Percentiles rank a stretch among this genome's conserved stretches.
Conservation (phyloP, 192 early-diverging fungal genomes). For the Pilaira anomala region DNA sequence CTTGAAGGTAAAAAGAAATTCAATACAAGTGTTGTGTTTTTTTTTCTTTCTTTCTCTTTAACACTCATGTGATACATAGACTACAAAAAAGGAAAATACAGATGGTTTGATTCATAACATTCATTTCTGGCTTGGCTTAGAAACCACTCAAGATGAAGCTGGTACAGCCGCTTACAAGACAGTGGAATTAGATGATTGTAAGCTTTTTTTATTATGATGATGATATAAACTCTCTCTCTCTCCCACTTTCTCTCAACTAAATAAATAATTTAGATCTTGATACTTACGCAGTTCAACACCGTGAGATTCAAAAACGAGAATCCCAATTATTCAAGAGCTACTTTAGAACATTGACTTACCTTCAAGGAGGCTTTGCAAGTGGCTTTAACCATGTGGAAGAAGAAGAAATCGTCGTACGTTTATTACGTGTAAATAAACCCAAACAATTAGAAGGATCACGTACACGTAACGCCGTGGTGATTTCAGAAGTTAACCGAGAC, state of each 20-base stretch:
- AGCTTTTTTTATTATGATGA: not conserved
- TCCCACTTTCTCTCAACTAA: not conserved
- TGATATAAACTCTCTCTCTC: not conserved
- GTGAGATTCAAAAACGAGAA: constrained; percentile 74
- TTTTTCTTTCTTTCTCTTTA: not conserved
- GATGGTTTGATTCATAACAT: constrained; percentile 69
- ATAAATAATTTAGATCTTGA: constrained; percentile 50
- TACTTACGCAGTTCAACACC: constrained; percentile 66
- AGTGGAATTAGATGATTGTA: constrained; percentile 71
- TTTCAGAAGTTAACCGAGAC: constrained; percentile 58
- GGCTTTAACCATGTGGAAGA: constrained; percentile 72
- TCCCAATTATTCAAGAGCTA: constrained; percentile 64
- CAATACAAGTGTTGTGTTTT: not conserved
- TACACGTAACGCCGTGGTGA: constrained; percentile 47
- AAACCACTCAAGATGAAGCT: constrained; percentile 75
- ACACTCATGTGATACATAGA: constrained; percentile 38
- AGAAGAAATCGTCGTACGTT: constrained; percentile 39
- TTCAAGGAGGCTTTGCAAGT: constrained; percentile 64
- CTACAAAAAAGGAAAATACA: constrained; percentile 55
- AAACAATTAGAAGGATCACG: constrained; percentile 31
- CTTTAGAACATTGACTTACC: constrained; percentile 55
- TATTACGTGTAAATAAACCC: constrained; percentile 55
- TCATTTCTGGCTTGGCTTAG: constrained; percentile 82
- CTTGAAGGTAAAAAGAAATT: constrained; percentile 51
- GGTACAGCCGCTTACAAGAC: constrained; percentile 88